Evolutionary conservation across 2,329 filamentous ascomycete species (phyloP).

Genomic region (Curvularia sp.): DNA sequence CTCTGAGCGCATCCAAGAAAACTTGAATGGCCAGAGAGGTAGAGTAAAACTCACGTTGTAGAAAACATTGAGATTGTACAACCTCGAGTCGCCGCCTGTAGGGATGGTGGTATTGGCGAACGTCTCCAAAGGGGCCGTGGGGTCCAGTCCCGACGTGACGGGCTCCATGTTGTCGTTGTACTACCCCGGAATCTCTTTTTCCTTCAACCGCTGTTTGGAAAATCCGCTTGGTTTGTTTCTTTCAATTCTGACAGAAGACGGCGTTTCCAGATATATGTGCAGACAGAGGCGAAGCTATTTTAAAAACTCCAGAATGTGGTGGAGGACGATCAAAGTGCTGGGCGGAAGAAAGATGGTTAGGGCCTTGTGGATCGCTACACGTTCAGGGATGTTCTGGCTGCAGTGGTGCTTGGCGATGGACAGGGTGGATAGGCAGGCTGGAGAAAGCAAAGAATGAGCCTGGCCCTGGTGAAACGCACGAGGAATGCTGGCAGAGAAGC

Average conservation of each 20-base stretch:
- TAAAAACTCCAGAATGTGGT: background rate
- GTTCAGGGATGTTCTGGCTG: conserved; percentile 30
- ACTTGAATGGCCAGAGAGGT: background rate
- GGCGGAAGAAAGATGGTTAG: conserved; percentile 16
- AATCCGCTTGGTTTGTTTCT: background rate
- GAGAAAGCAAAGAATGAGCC: background rate
- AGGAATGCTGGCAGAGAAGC: background rate
- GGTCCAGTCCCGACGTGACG: conserved; percentile 34
- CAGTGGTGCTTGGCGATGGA: conserved; percentile 31
- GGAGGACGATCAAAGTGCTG: background rate
- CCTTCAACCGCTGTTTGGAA: background rate
- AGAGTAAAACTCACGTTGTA: conserved; percentile 68
- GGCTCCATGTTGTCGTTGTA: conserved; percentile 37
- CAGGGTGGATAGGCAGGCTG: conserved; percentile 18
- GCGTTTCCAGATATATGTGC: background rate
- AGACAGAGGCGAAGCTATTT: background rate
- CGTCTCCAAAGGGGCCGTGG: conserved; percentile 43
- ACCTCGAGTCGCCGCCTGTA: conserved; percentile 71
- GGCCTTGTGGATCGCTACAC: conserved; percentile 30
- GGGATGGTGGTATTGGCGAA: conserved; percentile 65
- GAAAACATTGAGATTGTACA: conserved; percentile 79
- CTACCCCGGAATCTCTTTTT: background rate
- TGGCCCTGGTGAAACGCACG: background rate
- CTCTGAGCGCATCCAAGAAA: background rate
- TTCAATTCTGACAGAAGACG: background rate